A percentile compares a stretch with the other conserved stretches of the same genome.
Conservation (phyloP, 768 basidiomycete genomes). For the Scleroderma bovista region DNA sequence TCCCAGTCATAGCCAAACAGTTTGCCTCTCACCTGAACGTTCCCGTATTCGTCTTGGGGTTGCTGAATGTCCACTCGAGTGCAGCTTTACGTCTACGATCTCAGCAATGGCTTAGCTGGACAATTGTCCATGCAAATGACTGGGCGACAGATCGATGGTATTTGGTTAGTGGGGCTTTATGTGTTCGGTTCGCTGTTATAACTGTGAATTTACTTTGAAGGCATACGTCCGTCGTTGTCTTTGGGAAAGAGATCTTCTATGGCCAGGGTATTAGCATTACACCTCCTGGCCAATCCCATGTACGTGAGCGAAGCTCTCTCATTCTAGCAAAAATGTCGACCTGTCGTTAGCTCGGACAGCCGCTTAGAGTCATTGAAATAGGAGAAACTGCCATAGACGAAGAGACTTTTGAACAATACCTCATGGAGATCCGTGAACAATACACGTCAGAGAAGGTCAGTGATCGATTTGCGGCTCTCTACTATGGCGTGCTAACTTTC, state of each 20-base stretch:
- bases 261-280: constrained; percentile 79
- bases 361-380: constrained; percentile 64
- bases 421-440: constrained; percentile 64
- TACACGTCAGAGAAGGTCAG: constrained; percentile 89
- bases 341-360: constrained; percentile 59
- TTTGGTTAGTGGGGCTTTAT: constrained; percentile 56
- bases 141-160: constrained; percentile 87
- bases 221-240: constrained; percentile 93
- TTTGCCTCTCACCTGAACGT: too few species aligned
- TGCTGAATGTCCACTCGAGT: constrained; percentile 38
- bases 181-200: constrained; percentile 1
- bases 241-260: constrained; percentile 82
- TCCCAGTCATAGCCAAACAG: not conserved
- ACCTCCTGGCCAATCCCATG: constrained; percentile 76
- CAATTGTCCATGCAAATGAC: constrained; percentile 76
- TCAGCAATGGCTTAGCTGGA: constrained; percentile 80
- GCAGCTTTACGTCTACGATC: constrained; percentile 86
- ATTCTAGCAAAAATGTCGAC: not conserved
- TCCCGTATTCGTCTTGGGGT: too few species aligned
- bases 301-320: constrained; percentile 32
- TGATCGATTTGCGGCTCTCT: not conserved
- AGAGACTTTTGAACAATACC: constrained; percentile 81
- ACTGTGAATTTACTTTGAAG: constrained; percentile 36
- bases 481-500: not conserved
- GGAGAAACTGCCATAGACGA: constrained; percentile 80